Percentiles rank a stretch among this genome's conserved stretches.
These are phyloP conservation scores for Lichenothelia convexa DNA, from an alignment of 495 filamentous ascomycete species.

Conservation along the genomic window DNA sequence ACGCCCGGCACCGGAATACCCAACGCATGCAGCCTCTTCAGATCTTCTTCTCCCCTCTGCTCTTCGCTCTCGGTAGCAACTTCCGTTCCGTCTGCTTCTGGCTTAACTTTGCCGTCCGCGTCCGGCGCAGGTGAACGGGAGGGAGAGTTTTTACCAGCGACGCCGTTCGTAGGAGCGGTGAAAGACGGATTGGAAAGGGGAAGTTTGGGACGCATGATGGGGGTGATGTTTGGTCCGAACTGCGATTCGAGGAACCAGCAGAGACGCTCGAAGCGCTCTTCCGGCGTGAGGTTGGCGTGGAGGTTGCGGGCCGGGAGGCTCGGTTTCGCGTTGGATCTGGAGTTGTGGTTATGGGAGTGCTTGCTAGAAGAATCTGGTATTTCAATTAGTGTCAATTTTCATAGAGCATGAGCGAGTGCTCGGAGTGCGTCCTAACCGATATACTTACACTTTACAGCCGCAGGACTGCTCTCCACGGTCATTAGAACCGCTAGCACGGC, in stretches of 20 bases:
- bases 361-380: slow-evolving; percentile 32
- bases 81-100: slow-evolving; percentile 10
- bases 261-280: slow-evolving; percentile 62
- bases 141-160: slow-evolving; percentile 3
- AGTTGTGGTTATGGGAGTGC: slow-evolving; percentile 24
- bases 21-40: slow-evolving; percentile 52
- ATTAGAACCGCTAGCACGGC: slow-evolving; percentile 82
- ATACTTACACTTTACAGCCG: slow-evolving; percentile 73
- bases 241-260: slow-evolving; percentile 95
- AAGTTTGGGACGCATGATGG: slow-evolving; percentile 48
- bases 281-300: slow-evolving; percentile 47
- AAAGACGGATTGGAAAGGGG: slow-evolving; percentile 11
- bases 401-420: neutral
- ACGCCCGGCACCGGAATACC: slow-evolving; percentile 82
- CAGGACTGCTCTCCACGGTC: slow-evolving; percentile 77
- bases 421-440: neutral
- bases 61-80: too few relatives aligned
- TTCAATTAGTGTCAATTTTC: neutral
- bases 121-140: slow-evolving; percentile 10
- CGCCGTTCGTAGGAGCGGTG: neutral
- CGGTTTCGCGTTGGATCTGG: slow-evolving; percentile 17
- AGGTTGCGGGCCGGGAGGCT: slow-evolving; percentile 37
- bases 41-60: slow-evolving; percentile 39
- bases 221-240: slow-evolving; percentile 60
- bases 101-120: slow-evolving; percentile 12